phyloP scores from a whole-genome alignment of 2,329 filamentous ascomycete species.

The Sphaerostilbella broomeana region DNA sequence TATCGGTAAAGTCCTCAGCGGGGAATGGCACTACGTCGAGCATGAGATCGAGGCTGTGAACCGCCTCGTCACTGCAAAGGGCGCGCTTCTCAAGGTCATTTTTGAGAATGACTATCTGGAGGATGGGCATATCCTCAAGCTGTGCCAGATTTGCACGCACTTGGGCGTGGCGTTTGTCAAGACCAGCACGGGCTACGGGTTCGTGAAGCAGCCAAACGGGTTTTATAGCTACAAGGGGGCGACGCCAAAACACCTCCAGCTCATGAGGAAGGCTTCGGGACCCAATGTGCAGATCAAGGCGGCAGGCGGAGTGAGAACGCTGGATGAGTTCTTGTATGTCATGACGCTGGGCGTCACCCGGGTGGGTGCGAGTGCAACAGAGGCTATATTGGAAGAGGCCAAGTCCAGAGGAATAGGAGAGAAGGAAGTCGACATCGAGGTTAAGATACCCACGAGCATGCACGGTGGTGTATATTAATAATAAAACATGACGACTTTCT shows the following conservation, averaged over 20 bases:
- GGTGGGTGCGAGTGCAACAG: slow-evolving; percentile 50
- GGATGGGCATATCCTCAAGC: slow-evolving; percentile 40
- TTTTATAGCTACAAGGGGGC: slow-evolving; percentile 48
- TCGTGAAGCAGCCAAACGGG: slow-evolving; percentile 48
- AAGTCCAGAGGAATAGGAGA: slow-evolving; percentile 38
- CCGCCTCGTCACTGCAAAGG: slow-evolving; percentile 34
- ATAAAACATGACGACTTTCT: too few species aligned
- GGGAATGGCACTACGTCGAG: slow-evolving; percentile 50
- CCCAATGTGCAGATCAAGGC: slow-evolving; percentile 49
- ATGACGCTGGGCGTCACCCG: slow-evolving; percentile 48
- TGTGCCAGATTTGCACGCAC: slow-evolving; percentile 49
- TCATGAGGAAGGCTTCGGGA: slow-evolving; percentile 45
- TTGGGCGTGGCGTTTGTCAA: slow-evolving; percentile 51
- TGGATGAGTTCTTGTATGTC: slow-evolving; percentile 50
- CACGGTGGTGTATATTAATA: slow-evolving; percentile 7
- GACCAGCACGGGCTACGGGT: slow-evolving; percentile 55
- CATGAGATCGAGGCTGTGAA: slow-evolving; percentile 47
- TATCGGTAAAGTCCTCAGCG: slow-evolving; percentile 49
- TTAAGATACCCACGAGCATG: slow-evolving; percentile 10
- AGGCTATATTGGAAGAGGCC: slow-evolving; percentile 50
- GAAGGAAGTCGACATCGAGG: slow-evolving; percentile 14
- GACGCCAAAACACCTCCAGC: slow-evolving; percentile 42
- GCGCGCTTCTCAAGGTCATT: slow-evolving; percentile 51
- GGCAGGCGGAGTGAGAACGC: slow-evolving; percentile 48
- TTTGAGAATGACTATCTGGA: slow-evolving; percentile 55